These are phyloP conservation scores for Silene vulgaris DNA, from an alignment of 179 eudicot species.

Conservation along the genomic window DNA sequence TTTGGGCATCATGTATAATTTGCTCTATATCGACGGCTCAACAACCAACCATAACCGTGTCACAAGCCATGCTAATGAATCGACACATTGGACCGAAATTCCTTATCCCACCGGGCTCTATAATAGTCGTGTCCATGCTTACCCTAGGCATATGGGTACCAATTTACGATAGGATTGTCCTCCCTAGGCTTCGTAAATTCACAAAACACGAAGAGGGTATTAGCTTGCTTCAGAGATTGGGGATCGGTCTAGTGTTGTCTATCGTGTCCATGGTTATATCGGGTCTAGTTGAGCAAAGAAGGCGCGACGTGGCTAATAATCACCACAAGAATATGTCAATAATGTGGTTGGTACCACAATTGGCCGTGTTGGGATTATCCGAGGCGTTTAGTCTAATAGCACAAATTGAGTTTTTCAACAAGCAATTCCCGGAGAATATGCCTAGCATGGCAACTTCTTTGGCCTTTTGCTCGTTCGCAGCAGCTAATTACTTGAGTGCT, in stretches of 20 bases:
- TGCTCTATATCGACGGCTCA: conserved; percentile 43
- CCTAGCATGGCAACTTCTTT: conserved; percentile 50
- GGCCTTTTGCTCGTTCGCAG: conserved; percentile 33
- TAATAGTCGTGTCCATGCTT: conserved; percentile 39
- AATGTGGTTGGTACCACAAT: conserved; percentile 55
- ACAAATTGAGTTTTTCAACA: conserved; percentile 59
- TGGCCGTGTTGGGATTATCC: conserved; percentile 40
- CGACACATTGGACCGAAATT: conserved; percentile 42
- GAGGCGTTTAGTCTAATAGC: conserved; percentile 57
- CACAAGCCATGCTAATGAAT: conserved; percentile 52
- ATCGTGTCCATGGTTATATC: conserved; percentile 49
- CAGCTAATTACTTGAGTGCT: conserved; percentile 39
- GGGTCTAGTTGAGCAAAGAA: conserved; percentile 43
- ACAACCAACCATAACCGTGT: conserved; percentile 49
- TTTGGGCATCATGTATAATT: conserved; percentile 56
- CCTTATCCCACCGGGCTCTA: conserved; percentile 51
- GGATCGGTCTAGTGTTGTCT: conserved; percentile 43
- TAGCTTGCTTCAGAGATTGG: conserved; percentile 53
- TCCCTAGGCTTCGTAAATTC: conserved; percentile 41
- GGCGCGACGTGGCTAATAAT: conserved; percentile 33
- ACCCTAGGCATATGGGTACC: conserved; percentile 47
- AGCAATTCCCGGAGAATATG: conserved; percentile 59
- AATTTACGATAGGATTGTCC: conserved; percentile 45
- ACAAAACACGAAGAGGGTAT: conserved; percentile 48
- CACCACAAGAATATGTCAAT: conserved; percentile 33